Conservation (phyloP, 345 rosid genomes). For the Corchorus olitorius region DNA sequence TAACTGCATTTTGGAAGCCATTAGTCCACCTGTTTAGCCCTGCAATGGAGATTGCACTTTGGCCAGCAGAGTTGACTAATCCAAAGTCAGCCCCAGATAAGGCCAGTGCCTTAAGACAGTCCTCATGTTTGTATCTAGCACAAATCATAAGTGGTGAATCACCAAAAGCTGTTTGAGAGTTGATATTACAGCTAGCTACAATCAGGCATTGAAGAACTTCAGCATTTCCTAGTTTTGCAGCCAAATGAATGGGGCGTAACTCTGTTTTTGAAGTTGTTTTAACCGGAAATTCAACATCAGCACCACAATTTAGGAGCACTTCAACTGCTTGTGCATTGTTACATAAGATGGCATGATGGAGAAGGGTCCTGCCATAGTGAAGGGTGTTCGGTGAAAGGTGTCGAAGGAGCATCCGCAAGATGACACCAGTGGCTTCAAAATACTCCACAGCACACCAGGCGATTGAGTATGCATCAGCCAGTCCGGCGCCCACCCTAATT, state of each 20-base stretch:
- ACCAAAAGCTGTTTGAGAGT: slow-evolving; percentile 54
- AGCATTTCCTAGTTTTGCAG: slow-evolving; percentile 47
- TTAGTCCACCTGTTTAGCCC: slow-evolving; percentile 40
- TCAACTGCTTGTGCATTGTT: slow-evolving; percentile 50
- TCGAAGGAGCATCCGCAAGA: slow-evolving; percentile 50
- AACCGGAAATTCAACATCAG: slow-evolving; percentile 45
- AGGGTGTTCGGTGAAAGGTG: slow-evolving; percentile 31
- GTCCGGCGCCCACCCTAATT: slow-evolving; percentile 65
- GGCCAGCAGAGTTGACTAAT: slow-evolving; percentile 39
- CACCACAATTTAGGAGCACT: slow-evolving; percentile 44
- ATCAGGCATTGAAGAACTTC: slow-evolving; percentile 41
- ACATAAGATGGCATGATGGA: slow-evolving; percentile 68
- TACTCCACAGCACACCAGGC: slow-evolving; percentile 74
- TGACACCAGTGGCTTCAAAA: slow-evolving; percentile 55
- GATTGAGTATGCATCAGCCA: slow-evolving; percentile 53
- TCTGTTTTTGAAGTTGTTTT: slow-evolving; percentile 30
- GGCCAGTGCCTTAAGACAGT: slow-evolving; percentile 45
- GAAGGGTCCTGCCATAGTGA: slow-evolving; percentile 56
- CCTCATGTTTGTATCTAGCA: slow-evolving; percentile 47
- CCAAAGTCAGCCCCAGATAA: slow-evolving; percentile 60
- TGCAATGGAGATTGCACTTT: slow-evolving; percentile 43
- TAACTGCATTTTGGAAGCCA: slow-evolving; percentile 46
- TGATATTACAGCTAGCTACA: slow-evolving; percentile 41
- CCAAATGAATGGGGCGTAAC: slow-evolving; percentile 54
- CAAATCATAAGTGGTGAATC: slow-evolving; percentile 62